These are phyloP conservation scores for Chalaropsis ovoidea DNA, from an alignment of 2,329 filamentous ascomycete genomes.

Conservation along the genomic window DNA sequence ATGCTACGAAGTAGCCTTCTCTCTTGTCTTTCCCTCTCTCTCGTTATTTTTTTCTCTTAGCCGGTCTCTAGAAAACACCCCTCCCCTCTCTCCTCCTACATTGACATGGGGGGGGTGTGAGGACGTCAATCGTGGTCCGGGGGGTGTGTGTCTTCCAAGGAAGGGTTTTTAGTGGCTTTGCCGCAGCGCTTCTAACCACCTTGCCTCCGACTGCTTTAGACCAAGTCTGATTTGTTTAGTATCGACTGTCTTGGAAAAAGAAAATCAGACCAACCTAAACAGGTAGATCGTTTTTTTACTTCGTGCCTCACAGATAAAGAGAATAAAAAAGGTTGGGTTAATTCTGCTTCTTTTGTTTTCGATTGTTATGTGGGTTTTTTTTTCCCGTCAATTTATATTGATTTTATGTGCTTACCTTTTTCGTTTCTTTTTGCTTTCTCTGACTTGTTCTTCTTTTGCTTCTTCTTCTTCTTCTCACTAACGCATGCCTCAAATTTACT, in stretches of 20 bases:
- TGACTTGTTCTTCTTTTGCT: too few species aligned
- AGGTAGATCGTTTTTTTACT: neutral
- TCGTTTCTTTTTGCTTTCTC: neutral
- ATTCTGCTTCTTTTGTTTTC: neutral
- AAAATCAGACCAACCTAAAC: slow-evolving; percentile 14
- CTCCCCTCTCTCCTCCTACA: neutral
- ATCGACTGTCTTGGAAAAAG: neutral
- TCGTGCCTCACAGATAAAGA: slow-evolving; percentile 8
- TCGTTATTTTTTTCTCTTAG: neutral
- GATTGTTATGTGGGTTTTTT: neutral
- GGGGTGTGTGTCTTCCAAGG: neutral
- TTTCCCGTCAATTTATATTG: neutral
- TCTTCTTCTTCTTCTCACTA: neutral
- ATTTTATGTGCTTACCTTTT: too few species aligned
- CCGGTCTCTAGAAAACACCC: neutral
- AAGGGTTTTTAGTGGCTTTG: slow-evolving; percentile 11
- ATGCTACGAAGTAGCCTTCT: neutral
- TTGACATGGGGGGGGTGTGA: neutral
- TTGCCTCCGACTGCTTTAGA: slow-evolving; percentile 8
- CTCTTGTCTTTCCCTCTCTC: slow-evolving; percentile 6
- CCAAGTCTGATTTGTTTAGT: slow-evolving; percentile 7
- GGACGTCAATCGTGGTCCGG: neutral
- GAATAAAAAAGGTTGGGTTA: slow-evolving; percentile 1
- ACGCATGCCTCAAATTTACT: neutral
- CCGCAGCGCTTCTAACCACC: slow-evolving; percentile 11